These are phyloP conservation scores for Daphne laureola DNA, from an alignment of 441 rosid species.

Conservation along the genomic window DNA sequence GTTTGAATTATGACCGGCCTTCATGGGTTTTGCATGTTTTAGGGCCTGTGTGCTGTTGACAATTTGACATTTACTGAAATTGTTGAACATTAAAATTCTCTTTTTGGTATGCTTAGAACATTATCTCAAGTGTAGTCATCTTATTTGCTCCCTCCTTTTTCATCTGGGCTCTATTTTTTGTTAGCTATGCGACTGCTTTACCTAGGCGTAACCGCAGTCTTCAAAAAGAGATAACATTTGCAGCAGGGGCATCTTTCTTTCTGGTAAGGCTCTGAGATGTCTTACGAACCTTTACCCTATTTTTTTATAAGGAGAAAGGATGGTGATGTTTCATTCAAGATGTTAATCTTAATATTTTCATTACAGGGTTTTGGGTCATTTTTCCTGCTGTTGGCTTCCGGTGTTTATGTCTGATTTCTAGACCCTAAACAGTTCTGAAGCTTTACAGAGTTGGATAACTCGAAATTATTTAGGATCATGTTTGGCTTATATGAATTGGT, in stretches of 20 bases:
- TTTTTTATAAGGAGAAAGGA: too few species aligned
- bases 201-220: slow-evolving; percentile 42
- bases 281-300: neutral
- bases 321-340: slow-evolving; percentile 5
- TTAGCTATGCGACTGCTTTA: slow-evolving; percentile 16
- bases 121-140: too few species aligned
- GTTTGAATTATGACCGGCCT: too few species aligned
- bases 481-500: too few species aligned
- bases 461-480: too few species aligned
- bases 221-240: slow-evolving; percentile 62
- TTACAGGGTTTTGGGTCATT: slow-evolving; percentile 91
- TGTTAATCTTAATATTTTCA: slow-evolving; percentile 6
- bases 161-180: neutral
- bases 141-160: too few species aligned
- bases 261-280: slow-evolving; percentile 37
- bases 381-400: slow-evolving; percentile 85
- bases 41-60: too few species aligned
- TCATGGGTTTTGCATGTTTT: too few species aligned
- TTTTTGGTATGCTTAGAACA: too few species aligned
- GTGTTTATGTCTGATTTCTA: slow-evolving; percentile 61
- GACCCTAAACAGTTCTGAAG: slow-evolving; percentile 4
- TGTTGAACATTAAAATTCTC: too few species aligned
- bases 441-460: slow-evolving; percentile 13
- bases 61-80: too few species aligned
- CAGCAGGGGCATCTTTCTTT: slow-evolving; percentile 78